Conservation (phyloP, 2,329 filamentous ascomycete genomes). For the Emmonsiellopsis sp. region DNA sequence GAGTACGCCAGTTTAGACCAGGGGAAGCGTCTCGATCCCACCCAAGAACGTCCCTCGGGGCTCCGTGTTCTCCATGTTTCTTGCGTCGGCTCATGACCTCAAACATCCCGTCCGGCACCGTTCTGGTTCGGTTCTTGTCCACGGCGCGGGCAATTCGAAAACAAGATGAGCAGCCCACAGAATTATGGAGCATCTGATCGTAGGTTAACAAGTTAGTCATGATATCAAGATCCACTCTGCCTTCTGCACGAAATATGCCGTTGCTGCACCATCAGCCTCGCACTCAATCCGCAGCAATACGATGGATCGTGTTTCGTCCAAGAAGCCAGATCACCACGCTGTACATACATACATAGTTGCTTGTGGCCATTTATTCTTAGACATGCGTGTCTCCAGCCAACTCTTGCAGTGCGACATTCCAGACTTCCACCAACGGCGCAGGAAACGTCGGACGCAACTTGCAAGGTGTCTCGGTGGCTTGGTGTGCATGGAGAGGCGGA, state of each 20-base stretch:
- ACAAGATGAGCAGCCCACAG: neutral
- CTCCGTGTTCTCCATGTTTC: no score
- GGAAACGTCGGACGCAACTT: neutral
- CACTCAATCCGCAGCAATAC: neutral
- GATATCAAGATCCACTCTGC: neutral
- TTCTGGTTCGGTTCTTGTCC: no score
- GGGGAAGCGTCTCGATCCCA: slow-evolving; percentile 1
- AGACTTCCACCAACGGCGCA: neutral
- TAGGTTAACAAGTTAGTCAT: no score
- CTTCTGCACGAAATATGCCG: neutral
- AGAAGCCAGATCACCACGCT: neutral
- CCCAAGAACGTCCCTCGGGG: neutral
- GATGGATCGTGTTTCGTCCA: neutral
- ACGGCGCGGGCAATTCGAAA: neutral
- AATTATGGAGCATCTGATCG: neutral
- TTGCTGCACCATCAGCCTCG: neutral
- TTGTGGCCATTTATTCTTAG: neutral
- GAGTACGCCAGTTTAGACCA: slow-evolving; percentile 1
- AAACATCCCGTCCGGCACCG: no score
- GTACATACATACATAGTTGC: neutral
- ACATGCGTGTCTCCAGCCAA: neutral
- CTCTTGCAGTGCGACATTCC: neutral
- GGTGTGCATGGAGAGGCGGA: neutral
- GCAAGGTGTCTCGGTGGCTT: neutral
- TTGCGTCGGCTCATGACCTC: no score